Evolutionary conservation across 148 eudicot genomes (phyloP), one percentile per base, ranked within the genome.

Genomic region (Cornus controversa): DNA sequence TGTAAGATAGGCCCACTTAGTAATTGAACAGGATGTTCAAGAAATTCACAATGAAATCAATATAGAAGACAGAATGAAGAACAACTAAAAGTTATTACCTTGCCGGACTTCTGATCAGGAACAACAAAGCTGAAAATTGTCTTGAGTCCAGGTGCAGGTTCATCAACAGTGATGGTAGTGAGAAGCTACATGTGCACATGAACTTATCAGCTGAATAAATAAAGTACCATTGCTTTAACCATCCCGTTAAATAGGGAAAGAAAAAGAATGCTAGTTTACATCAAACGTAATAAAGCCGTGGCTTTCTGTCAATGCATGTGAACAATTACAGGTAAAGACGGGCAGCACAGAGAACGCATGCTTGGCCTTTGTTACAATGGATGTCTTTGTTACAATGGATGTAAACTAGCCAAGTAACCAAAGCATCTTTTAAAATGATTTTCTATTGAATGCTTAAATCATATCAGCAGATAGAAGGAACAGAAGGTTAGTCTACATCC

Each of bases 61-160:
- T 70, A 5, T 13, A 5, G 66, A 23, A 29, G 31, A 4, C 34
- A 27, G 27, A 29, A n/a, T 2, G 53, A 70, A 60, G 16, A 2
- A 6, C 40, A 62, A 26, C 36, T 31, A 10, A 36, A 57, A 54
- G 15, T 25, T 20, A 6, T 70, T 83, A 91, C 99, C 97, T 93
- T 95, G 84, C 94, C 99, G 73, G 99, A 93, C 83, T 83, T 91
- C 81, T 95, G 96, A 80, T 95, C 93, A 75, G 99, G 99, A 71
- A 86, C 90, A 58, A 82, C 77, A 74, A 91, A 91, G 91, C 94
- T 93, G 18, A 93, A 78, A 73, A 95, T 90, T 42, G 97, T 87
- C 90, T 95, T 95, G 81, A 91, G 81, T 70, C 99, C 99, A 25
- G 99, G 99, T 25, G 96, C 96, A 82, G 94, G 93, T 77, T 95